Evolutionary conservation across 768 basidiomycete genomes (phyloP).

Genomic region (Suillus occidentalis): DNA sequence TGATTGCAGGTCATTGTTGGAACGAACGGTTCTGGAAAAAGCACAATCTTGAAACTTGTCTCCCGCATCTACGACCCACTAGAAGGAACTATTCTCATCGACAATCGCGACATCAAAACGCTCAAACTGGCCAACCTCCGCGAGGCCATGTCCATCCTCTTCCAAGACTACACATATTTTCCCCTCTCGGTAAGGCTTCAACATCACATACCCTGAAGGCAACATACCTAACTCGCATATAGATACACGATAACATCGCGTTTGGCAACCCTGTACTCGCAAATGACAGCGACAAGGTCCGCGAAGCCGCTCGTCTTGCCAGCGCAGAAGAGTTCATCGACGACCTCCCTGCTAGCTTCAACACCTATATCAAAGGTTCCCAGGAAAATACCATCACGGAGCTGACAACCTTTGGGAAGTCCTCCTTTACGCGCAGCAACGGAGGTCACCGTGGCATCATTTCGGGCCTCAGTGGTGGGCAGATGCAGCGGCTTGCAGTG

Average conservation of each 20-base stretch:
- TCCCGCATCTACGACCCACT: too few species aligned
- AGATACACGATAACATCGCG: conserved; percentile 80
- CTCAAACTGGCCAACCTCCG: too few species aligned
- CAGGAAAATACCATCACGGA: conserved; percentile 59
- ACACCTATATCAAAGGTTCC: conserved; percentile 74
- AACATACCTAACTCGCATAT: neutral
- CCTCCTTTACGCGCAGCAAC: conserved; percentile 35
- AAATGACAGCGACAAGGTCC: conserved; percentile 55
- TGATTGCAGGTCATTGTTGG: too few species aligned
- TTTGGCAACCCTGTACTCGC: conserved; percentile 64
- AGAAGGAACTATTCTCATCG: too few species aligned
- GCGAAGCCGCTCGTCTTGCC: conserved; percentile 65
- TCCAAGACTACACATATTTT: too few species aligned
- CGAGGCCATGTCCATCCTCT: too few species aligned
- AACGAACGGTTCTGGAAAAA: too few species aligned
- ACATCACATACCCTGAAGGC: neutral
- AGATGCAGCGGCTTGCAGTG: conserved; percentile 49
- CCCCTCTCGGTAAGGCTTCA: neutral
- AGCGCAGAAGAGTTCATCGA: conserved; percentile 68
- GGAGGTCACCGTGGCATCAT: conserved; percentile 42
- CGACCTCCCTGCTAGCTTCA: conserved; percentile 61
- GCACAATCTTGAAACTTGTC: too few species aligned
- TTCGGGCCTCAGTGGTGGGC: conserved; percentile 51
- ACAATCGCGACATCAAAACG: too few species aligned
- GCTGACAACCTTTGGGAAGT: conserved; percentile 60